These are phyloP conservation scores for Pestalotiopsis sp. DNA, from an alignment of 2,329 filamentous ascomycete genomes.

Conservation along the genomic window DNA sequence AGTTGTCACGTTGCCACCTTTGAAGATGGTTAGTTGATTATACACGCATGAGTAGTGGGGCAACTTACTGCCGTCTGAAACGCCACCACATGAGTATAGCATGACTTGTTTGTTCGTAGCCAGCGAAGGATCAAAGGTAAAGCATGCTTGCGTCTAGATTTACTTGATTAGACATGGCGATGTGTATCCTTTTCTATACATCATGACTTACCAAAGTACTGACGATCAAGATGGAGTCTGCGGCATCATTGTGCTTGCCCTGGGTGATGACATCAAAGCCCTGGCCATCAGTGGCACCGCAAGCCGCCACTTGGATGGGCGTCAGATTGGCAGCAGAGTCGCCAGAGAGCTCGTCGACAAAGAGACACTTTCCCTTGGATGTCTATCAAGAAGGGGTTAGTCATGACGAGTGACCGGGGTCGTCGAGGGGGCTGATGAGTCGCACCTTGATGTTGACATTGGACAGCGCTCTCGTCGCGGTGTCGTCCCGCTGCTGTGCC, in stretches of 20 bases:
- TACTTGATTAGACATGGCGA: background rate
- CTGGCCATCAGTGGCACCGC: slow-evolving; percentile 42
- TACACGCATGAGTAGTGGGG: slow-evolving; percentile 12
- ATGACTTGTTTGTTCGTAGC: slow-evolving; percentile 53
- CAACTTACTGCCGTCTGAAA: slow-evolving; percentile 51
- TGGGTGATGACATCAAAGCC: slow-evolving; percentile 46
- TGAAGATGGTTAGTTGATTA: background rate
- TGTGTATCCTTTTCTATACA: background rate
- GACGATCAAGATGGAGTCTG: slow-evolving; percentile 52
- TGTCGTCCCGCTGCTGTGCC: slow-evolving; percentile 43
- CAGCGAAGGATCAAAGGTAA: slow-evolving; percentile 59
- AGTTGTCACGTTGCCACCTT: slow-evolving; percentile 48
- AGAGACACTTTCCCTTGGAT: slow-evolving; percentile 42
- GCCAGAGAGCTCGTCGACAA: slow-evolving; percentile 44
- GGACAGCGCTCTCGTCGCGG: slow-evolving; percentile 43
- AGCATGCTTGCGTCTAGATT: slow-evolving; percentile 54
- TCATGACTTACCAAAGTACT: slow-evolving; percentile 47
- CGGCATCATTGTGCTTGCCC: slow-evolving; percentile 53
- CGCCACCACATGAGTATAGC: slow-evolving; percentile 61
- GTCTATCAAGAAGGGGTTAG: slow-evolving; percentile 29
- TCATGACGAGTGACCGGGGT: background rate
- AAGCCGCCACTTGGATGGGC: slow-evolving; percentile 43
- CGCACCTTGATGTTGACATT: slow-evolving; percentile 39
- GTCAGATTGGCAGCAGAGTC: slow-evolving; percentile 48
- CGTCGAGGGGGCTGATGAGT: no score